Percentiles rank a stretch among this genome's conserved stretches.
Conservation (phyloP, 2,329 filamentous ascomycete genomes). For the Chaetomiaceae sp. region DNA sequence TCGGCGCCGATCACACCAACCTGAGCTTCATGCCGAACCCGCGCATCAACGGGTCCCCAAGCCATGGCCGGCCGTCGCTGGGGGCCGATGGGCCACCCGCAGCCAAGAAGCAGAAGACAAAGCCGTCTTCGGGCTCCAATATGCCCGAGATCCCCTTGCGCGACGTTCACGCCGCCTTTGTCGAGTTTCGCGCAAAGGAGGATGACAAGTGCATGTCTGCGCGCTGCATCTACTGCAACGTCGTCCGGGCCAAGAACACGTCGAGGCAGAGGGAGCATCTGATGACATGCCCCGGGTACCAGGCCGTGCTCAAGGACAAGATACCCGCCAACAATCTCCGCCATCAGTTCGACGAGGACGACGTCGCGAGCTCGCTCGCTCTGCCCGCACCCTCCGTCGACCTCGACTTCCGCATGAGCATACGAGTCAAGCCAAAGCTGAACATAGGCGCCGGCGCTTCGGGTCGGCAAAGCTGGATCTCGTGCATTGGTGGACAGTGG, state of each 20-base stretch:
- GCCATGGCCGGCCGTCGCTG: slow-evolving; percentile 13
- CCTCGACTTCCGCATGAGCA: slow-evolving; percentile 27
- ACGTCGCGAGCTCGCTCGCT: slow-evolving; percentile 24
- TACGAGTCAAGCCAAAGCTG: slow-evolving; percentile 26
- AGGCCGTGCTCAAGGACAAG: slow-evolving; percentile 24
- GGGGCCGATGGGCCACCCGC: slow-evolving; percentile 21
- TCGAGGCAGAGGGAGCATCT: slow-evolving; percentile 28
- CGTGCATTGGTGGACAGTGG: slow-evolving; percentile 26
- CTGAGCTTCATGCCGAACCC: slow-evolving; percentile 26
- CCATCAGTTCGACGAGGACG: slow-evolving; percentile 27
- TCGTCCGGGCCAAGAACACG: slow-evolving; percentile 27
- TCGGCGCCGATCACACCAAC: slow-evolving; percentile 16
- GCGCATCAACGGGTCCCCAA: slow-evolving; percentile 24
- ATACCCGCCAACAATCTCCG: slow-evolving; percentile 26
- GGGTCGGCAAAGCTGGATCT: slow-evolving; percentile 25
- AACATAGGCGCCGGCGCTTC: slow-evolving; percentile 17
- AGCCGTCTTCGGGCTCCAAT: slow-evolving; percentile 12
- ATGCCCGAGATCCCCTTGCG: slow-evolving; percentile 23
- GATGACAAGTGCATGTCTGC: slow-evolving; percentile 26
- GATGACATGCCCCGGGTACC: slow-evolving; percentile 23
- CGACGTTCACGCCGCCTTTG: slow-evolving; percentile 28
- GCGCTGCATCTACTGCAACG: slow-evolving; percentile 24
- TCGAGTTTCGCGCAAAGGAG: slow-evolving; percentile 25
- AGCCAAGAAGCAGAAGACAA: slow-evolving; percentile 25
- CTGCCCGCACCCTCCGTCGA: slow-evolving; percentile 22